Percentiles rank a stretch among this genome's conserved stretches.
Evolutionary conservation across 768 basidiomycete genomes (phyloP).

Genomic region (Xanthoconium purpureum): DNA sequence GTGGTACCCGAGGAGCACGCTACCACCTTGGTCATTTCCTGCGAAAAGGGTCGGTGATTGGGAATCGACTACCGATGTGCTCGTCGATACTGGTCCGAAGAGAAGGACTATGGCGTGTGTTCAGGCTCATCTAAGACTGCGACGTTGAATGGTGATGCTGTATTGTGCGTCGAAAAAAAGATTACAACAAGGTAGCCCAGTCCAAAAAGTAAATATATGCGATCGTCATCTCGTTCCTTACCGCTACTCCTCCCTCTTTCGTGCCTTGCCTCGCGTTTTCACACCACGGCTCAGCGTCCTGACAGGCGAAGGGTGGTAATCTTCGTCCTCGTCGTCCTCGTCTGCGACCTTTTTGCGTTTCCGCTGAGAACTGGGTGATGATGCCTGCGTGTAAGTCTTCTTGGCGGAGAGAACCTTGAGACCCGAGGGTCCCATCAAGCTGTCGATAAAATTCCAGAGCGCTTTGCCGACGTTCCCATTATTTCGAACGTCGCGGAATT

Average conservation of each 20-base stretch:
- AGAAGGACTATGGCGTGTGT: too few relatives aligned
- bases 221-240: background rate
- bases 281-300: conserved; percentile 35
- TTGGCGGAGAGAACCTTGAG: conserved; percentile 28
- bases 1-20: too few relatives aligned
- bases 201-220: background rate
- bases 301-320: conserved; percentile 46
- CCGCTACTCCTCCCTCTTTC: conserved; percentile 17
- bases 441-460: conserved; percentile 56
- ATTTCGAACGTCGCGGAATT: conserved; percentile 62
- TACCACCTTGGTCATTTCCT: too few relatives aligned
- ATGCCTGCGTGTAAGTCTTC: conserved; percentile 11
- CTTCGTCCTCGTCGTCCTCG: conserved; percentile 38
- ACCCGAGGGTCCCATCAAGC: conserved; percentile 35
- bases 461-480: conserved; percentile 53
- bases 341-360: conserved; percentile 32
- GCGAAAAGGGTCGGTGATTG: too few relatives aligned
- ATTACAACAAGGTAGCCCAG: background rate
- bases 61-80: too few relatives aligned
- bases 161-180: background rate
- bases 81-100: too few relatives aligned
- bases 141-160: background rate
- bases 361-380: conserved; percentile 19
- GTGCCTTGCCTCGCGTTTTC: conserved; percentile 42
- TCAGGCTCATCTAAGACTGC: too few relatives aligned